Conservation (phyloP, 2,329 filamentous ascomycete species). For the Diatrype stigma region DNA sequence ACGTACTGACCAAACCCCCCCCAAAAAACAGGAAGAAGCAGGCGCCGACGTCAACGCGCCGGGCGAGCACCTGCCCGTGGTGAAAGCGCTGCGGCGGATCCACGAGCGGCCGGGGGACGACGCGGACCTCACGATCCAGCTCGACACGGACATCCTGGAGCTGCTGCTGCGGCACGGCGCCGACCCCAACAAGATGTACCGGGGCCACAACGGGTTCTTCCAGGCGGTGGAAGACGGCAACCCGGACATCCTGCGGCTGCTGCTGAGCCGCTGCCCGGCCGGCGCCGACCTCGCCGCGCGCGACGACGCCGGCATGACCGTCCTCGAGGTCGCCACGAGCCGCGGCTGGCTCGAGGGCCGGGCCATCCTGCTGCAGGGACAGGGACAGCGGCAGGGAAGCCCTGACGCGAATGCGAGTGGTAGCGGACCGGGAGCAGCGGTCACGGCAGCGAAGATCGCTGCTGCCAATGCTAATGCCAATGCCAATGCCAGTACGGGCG, state of each 20-base stretch:
- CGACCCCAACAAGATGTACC: constrained; percentile 64
- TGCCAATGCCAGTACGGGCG: too few relatives aligned
- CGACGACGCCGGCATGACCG: constrained; percentile 51
- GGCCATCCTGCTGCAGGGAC: constrained; percentile 33
- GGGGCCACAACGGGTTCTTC: constrained; percentile 62
- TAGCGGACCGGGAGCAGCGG: too few relatives aligned
- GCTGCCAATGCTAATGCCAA: too few relatives aligned
- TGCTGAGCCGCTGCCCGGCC: constrained; percentile 46
- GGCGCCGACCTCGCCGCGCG: constrained; percentile 47
- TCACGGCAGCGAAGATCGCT: too few relatives aligned
- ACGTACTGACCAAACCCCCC: background rate
- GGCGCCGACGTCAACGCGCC: constrained; percentile 62
- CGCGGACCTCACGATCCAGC: too few relatives aligned
- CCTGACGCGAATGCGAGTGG: too few relatives aligned
- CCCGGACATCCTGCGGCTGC: constrained; percentile 45
- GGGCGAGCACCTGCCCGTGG: constrained; percentile 66
- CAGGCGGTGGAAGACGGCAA: constrained; percentile 64
- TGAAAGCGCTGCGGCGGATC: constrained; percentile 62
- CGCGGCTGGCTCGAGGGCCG: constrained; percentile 57
- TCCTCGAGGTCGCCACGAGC: constrained; percentile 54
- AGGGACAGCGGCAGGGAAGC: too few relatives aligned
- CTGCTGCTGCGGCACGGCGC: constrained; percentile 60
- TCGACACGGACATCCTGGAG: constrained; percentile 57
- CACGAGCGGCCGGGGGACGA: constrained; percentile 32
- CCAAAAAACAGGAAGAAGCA: constrained; percentile 40